Conservation (phyloP, 2,329 filamentous ascomycete species). For the Fusarium globosum region DNA sequence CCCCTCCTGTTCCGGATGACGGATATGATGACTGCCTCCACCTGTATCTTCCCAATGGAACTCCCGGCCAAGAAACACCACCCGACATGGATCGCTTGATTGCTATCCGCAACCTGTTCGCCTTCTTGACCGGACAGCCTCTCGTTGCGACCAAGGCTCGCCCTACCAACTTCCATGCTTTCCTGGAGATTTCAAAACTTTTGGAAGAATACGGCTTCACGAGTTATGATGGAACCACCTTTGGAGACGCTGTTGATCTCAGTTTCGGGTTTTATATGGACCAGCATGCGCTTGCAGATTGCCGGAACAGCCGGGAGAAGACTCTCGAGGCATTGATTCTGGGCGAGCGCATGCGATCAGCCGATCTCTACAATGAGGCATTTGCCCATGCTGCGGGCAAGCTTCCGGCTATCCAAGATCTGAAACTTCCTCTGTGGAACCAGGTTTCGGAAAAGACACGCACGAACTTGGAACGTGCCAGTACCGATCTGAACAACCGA, state of each 20-base stretch:
- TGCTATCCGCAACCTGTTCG: conserved; percentile 72
- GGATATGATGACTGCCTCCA: conserved; percentile 55
- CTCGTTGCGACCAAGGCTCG: conserved; percentile 67
- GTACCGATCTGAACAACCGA: conserved; percentile 80
- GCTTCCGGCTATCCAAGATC: conserved; percentile 75
- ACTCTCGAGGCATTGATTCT: conserved; percentile 90
- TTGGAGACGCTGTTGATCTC: conserved; percentile 68
- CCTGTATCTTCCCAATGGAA: conserved; percentile 63
- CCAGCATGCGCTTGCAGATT: conserved; percentile 80
- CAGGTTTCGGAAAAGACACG: conserved; percentile 77
- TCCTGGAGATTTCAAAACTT: conserved; percentile 64
- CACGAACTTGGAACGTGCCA: conserved; percentile 83
- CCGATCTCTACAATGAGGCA: conserved; percentile 87
- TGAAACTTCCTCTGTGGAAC: conserved; percentile 75
- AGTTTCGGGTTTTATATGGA: conserved; percentile 82
- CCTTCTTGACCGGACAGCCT: conserved; percentile 72
- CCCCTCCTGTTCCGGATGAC: conserved; percentile 52
- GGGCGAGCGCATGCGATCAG: conserved; percentile 85
- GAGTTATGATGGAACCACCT: conserved; percentile 66
- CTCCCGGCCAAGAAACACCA: conserved; percentile 48
- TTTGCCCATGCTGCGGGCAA: conserved; percentile 93
- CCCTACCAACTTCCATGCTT: conserved; percentile 64
- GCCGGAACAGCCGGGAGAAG: conserved; percentile 85
- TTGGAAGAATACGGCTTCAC: conserved; percentile 69
- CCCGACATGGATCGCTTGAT: conserved; percentile 66